phyloP scores from a whole-genome alignment of 2,329 filamentous ascomycete genomes.

The Aureobasidium sp. region DNA sequence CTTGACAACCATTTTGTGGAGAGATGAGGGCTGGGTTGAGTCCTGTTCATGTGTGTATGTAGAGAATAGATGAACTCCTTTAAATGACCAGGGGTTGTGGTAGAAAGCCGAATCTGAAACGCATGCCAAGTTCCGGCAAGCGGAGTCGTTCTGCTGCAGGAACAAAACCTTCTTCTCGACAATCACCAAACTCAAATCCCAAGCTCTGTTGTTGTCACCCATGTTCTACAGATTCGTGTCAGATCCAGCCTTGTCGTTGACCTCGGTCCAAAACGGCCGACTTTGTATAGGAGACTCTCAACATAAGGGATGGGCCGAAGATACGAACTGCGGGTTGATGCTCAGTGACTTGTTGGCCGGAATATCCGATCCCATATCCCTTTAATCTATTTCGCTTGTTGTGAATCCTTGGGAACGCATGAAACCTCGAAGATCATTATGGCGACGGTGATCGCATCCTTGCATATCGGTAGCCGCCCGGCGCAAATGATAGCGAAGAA shows the following conservation, averaged over 20 bases:
- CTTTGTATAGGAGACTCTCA: background rate
- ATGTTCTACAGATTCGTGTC: background rate
- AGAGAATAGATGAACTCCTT: slow-evolving; percentile 1
- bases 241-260: background rate
- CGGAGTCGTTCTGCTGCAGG: slow-evolving; percentile 3
- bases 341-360: background rate
- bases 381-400: slow-evolving; percentile 5
- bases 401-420: background rate
- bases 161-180: background rate
- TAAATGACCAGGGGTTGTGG: background rate
- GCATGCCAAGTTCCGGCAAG: slow-evolving; percentile 1
- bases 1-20: background rate
- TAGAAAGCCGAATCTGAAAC: slow-evolving; percentile 7
- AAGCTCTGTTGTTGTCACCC: background rate
- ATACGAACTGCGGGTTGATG: background rate
- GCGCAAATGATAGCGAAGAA: background rate
- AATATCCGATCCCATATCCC: no score
- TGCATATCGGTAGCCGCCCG: background rate
- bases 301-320: background rate
- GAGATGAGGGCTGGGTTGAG: background rate
- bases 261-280: background rate
- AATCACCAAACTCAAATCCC: slow-evolving; percentile 1
- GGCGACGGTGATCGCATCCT: background rate
- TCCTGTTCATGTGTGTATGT: background rate
- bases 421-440: slow-evolving; percentile 1